Evolutionary conservation across 139 green algal species (phyloP), one percentile per base, ranked within the genome.

Genomic region (Parachlorella kessleri): DNA sequence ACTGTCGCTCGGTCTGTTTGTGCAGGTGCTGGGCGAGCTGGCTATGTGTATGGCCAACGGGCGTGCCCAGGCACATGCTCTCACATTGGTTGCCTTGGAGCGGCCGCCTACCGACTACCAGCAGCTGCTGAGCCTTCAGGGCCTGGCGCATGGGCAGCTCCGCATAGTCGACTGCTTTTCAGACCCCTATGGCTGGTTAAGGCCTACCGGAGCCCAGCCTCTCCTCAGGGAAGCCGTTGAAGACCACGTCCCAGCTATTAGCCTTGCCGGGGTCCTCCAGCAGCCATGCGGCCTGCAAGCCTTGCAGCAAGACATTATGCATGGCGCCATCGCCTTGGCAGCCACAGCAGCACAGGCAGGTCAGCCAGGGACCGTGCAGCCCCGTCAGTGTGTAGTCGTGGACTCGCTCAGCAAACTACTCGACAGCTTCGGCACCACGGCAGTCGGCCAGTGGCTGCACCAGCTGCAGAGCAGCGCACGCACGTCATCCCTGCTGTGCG

Each of bases 401-500:
- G 78, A 83, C 65, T 72, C 40, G 30, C 35, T 83, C 9, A 64
- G 33, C 37, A 42, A 70, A 1, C 71, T 83, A 35, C 28, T 83
- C 9, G 78, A 83, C 42, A 24, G 24, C 0, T 79, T 67, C 21
- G 30, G 37, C 18, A 1, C 30, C 7, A 32, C 70, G 3, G 38
- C 70, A 5, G 71, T 75, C 26, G n/a, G 36, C 8, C 48, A 48
- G 30, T 55, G 72, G 66, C 59, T 84, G 48, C 54, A 70, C 18
- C 7, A 5, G 0, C 39, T 73, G 66, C 70, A 42, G 6, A 37
- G 21, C 2, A 9, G 18, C 4, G 32, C 37, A 2, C 10, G 28
- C 65, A 68, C 55, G 28, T 54, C 72, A 1, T 59, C 69, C 72
- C 48, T 83, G 73, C 73, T 84, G 70, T 79, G 66, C 24, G 69